phyloP scores from a whole-genome alignment of 2,329 filamentous ascomycete species.

The Scytalidium lignicola region DNA sequence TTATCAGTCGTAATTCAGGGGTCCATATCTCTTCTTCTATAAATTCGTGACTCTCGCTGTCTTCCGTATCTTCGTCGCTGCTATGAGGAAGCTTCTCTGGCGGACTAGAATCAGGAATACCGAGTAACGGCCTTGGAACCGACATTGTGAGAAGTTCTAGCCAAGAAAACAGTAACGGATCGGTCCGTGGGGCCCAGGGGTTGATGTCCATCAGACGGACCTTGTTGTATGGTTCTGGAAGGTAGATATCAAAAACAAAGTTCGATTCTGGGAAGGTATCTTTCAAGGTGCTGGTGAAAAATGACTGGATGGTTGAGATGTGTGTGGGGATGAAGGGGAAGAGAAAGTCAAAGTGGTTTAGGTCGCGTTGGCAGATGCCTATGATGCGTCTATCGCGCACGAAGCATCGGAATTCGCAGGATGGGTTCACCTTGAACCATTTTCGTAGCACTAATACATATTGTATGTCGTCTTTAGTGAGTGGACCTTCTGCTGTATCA shows the following conservation, averaged over 20 bases:
- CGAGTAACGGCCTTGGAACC: slow-evolving; percentile 53
- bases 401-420: slow-evolving; percentile 93
- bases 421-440: slow-evolving; percentile 82
- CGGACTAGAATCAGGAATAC: slow-evolving; percentile 33
- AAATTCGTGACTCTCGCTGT: slow-evolving; percentile 34
- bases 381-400: slow-evolving; percentile 78
- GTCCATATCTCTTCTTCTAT: slow-evolving; percentile 52
- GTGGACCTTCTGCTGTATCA: slow-evolving; percentile 46
- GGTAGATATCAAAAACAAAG: slow-evolving; percentile 90
- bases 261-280: slow-evolving; percentile 76
- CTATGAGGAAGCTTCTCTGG: slow-evolving; percentile 25
- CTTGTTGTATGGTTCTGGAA: slow-evolving; percentile 58
- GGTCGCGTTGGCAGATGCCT: slow-evolving; percentile 80
- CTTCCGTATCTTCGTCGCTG: slow-evolving; percentile 36
- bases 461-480: slow-evolving; percentile 31
- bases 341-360: slow-evolving; percentile 87
- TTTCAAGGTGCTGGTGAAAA: slow-evolving; percentile 70
- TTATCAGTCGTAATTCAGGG: slow-evolving; percentile 78
- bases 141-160: slow-evolving; percentile 72
- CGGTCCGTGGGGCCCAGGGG: slow-evolving; percentile 85
- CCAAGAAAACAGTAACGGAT: slow-evolving; percentile 88
- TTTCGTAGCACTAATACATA: slow-evolving; percentile 73
- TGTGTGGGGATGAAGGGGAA: slow-evolving; percentile 58
- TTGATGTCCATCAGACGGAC: slow-evolving; percentile 88
- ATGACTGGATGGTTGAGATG: slow-evolving; percentile 62